Conservation (phyloP, 495 filamentous ascomycete genomes). For the Aspergillus leporis region DNA sequence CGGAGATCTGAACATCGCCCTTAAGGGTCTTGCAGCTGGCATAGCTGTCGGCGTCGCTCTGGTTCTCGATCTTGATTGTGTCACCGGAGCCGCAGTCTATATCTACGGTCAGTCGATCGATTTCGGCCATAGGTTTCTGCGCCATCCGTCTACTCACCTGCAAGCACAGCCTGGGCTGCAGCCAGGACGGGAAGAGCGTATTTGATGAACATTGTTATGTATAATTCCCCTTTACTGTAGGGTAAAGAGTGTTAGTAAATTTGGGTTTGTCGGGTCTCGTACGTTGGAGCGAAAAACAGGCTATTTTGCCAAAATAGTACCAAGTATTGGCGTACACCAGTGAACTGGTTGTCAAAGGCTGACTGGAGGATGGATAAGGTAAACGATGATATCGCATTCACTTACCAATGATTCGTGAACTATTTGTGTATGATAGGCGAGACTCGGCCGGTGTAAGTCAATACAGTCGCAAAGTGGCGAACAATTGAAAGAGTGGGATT, state of each 20-base stretch:
- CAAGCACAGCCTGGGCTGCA: slow-evolving; percentile 61
- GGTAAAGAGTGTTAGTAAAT: neutral
- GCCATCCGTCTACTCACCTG: slow-evolving; percentile 41
- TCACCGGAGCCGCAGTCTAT: slow-evolving; percentile 33
- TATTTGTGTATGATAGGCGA: slow-evolving; percentile 6
- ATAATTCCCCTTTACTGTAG: slow-evolving; percentile 13
- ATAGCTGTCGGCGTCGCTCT: slow-evolving; percentile 70
- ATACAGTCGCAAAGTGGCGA: slow-evolving; percentile 11
- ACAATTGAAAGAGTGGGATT: slow-evolving; percentile 32
- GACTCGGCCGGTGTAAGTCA: slow-evolving; percentile 12
- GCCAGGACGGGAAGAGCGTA: slow-evolving; percentile 75
- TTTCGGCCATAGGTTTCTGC: neutral
- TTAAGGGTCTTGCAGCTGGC: slow-evolving; percentile 65
- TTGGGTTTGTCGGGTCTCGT: neutral
- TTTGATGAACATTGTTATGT: slow-evolving; percentile 67
- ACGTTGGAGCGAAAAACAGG: neutral
- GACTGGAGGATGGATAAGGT: neutral
- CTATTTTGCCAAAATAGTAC: neutral
- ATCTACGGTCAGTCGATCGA: slow-evolving; percentile 9
- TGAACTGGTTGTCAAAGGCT: neutral
- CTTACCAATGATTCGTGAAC: slow-evolving; percentile 30
- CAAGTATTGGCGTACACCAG: neutral
- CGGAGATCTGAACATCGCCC: slow-evolving; percentile 68
- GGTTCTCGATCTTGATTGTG: slow-evolving; percentile 60
- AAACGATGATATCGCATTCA: neutral